A percentile compares a stretch with the other conserved stretches of the same genome.
phyloP scores from a whole-genome alignment of 306 rosid species.

The Corylus americana region DNA sequence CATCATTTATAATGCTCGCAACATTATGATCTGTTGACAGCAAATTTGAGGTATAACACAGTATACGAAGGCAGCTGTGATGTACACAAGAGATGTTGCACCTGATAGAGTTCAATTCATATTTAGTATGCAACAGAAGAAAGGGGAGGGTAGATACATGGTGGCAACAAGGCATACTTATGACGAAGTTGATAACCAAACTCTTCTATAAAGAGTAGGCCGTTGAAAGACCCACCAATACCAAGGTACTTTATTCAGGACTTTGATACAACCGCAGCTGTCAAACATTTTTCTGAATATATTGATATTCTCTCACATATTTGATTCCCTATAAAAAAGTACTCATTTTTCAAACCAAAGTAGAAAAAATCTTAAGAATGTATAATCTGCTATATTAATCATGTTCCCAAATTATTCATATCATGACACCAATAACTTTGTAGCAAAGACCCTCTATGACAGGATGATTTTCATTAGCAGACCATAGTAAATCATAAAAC shows the following conservation, averaged over 20 bases:
- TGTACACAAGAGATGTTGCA: background rate
- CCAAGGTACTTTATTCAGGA: background rate
- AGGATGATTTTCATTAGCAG: background rate
- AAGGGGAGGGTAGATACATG: background rate
- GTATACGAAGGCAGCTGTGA: background rate
- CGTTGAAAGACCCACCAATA: background rate
- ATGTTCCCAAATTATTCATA: background rate
- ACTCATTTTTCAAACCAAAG: background rate
- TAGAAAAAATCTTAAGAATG: background rate
- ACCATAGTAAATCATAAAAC: background rate
- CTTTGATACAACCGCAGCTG: conserved; percentile 3
- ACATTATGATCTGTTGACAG: background rate
- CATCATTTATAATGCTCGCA: background rate
- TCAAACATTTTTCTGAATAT: conserved; percentile 5
- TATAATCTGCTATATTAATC: background rate
- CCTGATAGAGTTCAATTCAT: background rate
- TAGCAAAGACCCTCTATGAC: background rate
- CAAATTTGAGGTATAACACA: background rate
- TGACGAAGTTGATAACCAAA: background rate
- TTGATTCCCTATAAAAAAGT: background rate
- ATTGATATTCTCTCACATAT: background rate
- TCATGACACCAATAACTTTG: background rate
- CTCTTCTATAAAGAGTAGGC: background rate
- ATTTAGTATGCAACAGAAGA: background rate
- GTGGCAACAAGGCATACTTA: background rate